Evolutionary conservation across 2,329 filamentous ascomycete genomes (phyloP), one percentile per base, ranked within the genome.

Genomic region (Fusarium subtropicale): DNA sequence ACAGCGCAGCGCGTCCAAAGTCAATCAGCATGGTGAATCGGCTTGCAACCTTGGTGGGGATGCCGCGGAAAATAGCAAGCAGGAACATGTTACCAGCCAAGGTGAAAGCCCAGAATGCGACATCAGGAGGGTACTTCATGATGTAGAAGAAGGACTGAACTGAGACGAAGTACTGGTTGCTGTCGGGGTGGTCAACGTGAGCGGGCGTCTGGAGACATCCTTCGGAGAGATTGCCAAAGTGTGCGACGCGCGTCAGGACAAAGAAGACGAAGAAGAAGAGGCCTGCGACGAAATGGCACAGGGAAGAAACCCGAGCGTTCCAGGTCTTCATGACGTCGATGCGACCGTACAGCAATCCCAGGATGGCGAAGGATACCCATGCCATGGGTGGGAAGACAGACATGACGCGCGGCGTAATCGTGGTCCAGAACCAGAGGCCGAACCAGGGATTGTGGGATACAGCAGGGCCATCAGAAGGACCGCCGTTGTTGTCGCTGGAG

Each of bases 61-160:
- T 48, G 0, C 73, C 68, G 1, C 73, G 73, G 8, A 84, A 81
- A 2, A 77, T 20, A 2, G 79, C 79, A 0, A 84, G 76, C 0
- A 84, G 72, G 5, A 81, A 63, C 1, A 84, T 71, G 62, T 80
- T 83, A 7, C 66, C 77, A 0, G 79, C 78, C 46, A 84, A 74
- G 13, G 80, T 81, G 36, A 79, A 80, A 5, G 81, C 75, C 77
- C 80, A 82, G 62, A 82, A 84, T 5, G 81, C 81, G 6, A 84
- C 76, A 63, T 84, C 83, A 7, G 83, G 83, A 0, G 83, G 82
- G 48, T 84, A 84, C 70, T 84, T 84, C 66, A 79, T 72, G 44
- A 83, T 68, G 75, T 83, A 84, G 72, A 84, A 82, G 75, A 84
- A 84, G 8, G 82, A 79, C 28, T 74, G 70, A 2, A 73, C 69